These are phyloP conservation scores for Trametes hirsuta DNA, from an alignment of 1,284 basidiomycete genomes.

Conservation along the genomic window DNA sequence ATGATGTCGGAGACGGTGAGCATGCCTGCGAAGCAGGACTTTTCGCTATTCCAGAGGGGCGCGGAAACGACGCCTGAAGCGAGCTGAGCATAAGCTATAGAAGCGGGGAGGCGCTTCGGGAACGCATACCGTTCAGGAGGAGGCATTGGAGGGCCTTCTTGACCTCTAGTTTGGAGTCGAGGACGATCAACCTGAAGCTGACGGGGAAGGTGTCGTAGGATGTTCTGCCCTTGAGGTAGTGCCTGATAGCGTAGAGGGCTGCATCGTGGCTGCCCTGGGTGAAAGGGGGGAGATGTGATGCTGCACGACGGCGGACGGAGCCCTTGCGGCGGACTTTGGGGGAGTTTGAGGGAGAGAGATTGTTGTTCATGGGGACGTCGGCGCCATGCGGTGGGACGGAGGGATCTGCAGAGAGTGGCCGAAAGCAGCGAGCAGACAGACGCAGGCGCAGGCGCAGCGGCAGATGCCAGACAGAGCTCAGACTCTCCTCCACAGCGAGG, in stretches of 20 bases:
- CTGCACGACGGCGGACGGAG: constrained; percentile 52
- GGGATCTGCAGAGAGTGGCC: constrained; percentile 11
- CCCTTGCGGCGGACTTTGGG: constrained; percentile 43
- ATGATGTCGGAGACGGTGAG: constrained; percentile 96
- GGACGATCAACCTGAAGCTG: constrained; percentile 93
- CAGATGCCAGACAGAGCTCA: not conserved
- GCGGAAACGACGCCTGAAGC: constrained; percentile 92
- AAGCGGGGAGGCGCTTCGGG: not conserved
- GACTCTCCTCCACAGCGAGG: not conserved
- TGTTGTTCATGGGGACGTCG: constrained; percentile 41
- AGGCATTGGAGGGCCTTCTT: constrained; percentile 93
- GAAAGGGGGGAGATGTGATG: constrained; percentile 61
- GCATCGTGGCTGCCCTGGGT: constrained; percentile 71
- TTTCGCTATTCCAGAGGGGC: constrained; percentile 96
- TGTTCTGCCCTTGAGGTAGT: constrained; percentile 83
- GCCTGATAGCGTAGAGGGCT: constrained; percentile 79
- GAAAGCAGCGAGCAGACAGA: not conserved
- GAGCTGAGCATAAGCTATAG: constrained; percentile 1
- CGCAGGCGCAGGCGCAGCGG: not conserved
- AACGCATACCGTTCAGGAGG: constrained; percentile 76
- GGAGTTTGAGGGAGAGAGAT: constrained; percentile 41
- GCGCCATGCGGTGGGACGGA: constrained; percentile 23
- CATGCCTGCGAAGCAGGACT: constrained; percentile 92
- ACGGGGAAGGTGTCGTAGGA: constrained; percentile 97
- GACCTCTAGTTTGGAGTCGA: constrained; percentile 93